Evolutionary conservation across 73 alveolate genomes (phyloP).

Genomic region (Paramecium sonneborni): DNA sequence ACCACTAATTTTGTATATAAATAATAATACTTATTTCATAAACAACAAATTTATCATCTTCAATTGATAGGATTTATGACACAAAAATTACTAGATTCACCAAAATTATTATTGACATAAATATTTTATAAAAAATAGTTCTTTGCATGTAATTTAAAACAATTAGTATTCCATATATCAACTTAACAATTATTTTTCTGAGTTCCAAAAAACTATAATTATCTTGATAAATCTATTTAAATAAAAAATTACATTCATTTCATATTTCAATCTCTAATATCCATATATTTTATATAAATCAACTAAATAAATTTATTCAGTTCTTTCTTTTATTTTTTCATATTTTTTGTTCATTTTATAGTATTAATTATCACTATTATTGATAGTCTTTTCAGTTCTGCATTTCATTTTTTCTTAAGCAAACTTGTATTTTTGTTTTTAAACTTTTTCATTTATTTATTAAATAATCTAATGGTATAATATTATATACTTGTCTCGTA

Average conservation of each 20-base stretch:
- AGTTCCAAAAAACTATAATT: not conserved
- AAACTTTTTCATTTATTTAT: not conserved
- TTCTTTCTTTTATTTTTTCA: not conserved
- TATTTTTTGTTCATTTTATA: not conserved
- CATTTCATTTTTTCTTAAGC: not conserved
- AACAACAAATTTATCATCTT: not conserved
- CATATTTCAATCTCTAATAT: not conserved
- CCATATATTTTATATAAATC: not conserved
- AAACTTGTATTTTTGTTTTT: not conserved
- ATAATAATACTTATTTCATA: not conserved
- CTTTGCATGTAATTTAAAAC: not conserved
- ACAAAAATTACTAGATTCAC: not conserved
- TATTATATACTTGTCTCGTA: not conserved
- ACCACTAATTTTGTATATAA: not conserved
- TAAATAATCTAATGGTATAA: not conserved
- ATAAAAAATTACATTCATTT: not conserved
- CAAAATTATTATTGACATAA: not conserved
- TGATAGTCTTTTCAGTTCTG: not conserved
- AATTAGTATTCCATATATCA: not conserved
- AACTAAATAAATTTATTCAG: not conserved
- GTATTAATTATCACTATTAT: not conserved
- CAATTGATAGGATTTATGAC: not conserved
- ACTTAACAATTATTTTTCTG: not conserved
- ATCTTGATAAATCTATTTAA: not conserved
- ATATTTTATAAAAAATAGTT: not conserved